Evolutionary conservation across 768 basidiomycete genomes (phyloP).

Genomic region (Cystofilobasidium bisporidii): DNA sequence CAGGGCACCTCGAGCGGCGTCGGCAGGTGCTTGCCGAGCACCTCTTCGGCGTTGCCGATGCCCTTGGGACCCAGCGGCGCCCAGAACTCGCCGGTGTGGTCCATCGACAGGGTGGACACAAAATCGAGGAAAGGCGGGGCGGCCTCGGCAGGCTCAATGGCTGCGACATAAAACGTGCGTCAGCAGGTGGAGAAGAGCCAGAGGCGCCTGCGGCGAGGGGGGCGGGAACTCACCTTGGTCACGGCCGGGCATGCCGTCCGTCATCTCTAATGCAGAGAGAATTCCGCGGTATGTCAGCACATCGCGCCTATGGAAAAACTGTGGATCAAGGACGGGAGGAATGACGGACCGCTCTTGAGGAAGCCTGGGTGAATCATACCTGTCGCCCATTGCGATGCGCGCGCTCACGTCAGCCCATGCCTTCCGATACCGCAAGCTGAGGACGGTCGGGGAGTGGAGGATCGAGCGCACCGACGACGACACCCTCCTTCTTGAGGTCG

Average conservation of each 20-base stretch:
- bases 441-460: too few relatives aligned
- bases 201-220: too few relatives aligned
- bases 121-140: conserved; percentile 43
- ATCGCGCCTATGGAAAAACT: background rate
- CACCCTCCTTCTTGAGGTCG: conserved; percentile 42
- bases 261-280: conserved; percentile 35
- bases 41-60: conserved; percentile 45
- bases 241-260: conserved; percentile 38
- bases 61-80: conserved; percentile 47
- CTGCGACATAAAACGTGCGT: conserved; percentile 30
- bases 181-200: background rate
- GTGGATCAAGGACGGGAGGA: background rate
- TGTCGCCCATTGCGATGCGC: background rate
- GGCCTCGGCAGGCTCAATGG: conserved; percentile 44
- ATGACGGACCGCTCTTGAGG: conserved; percentile 43
- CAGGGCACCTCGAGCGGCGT: conserved; percentile 45
- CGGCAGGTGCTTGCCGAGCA: conserved; percentile 43
- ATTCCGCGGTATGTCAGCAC: background rate
- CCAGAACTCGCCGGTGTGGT: conserved; percentile 45
- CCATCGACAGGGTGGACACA: conserved; percentile 39
- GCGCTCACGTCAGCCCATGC: too few relatives aligned
- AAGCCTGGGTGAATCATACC: conserved; percentile 44
- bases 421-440: too few relatives aligned
- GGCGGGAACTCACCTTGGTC: background rate
- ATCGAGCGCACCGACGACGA: conserved; percentile 45